Conservation (phyloP, 2,329 filamentous ascomycete genomes). For the Helminthosporium solani region DNA sequence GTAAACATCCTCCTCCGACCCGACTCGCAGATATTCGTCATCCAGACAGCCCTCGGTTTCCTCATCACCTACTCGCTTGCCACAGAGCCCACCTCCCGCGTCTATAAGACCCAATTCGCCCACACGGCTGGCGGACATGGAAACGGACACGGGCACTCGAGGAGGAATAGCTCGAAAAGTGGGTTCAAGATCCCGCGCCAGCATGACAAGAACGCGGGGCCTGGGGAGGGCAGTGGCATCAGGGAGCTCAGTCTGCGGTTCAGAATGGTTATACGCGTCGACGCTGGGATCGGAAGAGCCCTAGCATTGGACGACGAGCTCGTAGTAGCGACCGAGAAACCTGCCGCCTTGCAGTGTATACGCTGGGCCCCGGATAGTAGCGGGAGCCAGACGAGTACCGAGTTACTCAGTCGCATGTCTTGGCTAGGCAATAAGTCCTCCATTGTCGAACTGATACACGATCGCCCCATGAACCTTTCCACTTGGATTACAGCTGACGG, state of each 20-base stretch:
- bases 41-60: conserved; percentile 82
- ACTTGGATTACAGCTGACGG: conserved; percentile 92
- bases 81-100: conserved; percentile 75
- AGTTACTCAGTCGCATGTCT: conserved; percentile 81
- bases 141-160: conserved; percentile 45
- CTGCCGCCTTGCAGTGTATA: conserved; percentile 94
- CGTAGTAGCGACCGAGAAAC: conserved; percentile 86
- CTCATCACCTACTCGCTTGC: conserved; percentile 93
- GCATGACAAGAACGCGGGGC: conserved; percentile 54
- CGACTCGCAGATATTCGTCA: conserved; percentile 87
- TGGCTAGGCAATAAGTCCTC: conserved; percentile 79
- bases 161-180: conserved; percentile 51
- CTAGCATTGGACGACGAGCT: conserved; percentile 90
- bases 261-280: conserved; percentile 96
- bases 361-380: conserved; percentile 84
- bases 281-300: conserved; percentile 87
- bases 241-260: conserved; percentile 88
- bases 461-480: conserved; percentile 92
- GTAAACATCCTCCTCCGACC: conserved; percentile 81
- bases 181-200: conserved; percentile 42
- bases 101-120: conserved; percentile 81
- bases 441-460: conserved; percentile 84
- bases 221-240: conserved; percentile 79
- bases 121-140: conserved; percentile 50
- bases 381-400: conserved; percentile 84